Base-by-base conservation (phyloP, 2,329 filamentous ascomycete genomes). In the Xylariales sp. region DNA sequence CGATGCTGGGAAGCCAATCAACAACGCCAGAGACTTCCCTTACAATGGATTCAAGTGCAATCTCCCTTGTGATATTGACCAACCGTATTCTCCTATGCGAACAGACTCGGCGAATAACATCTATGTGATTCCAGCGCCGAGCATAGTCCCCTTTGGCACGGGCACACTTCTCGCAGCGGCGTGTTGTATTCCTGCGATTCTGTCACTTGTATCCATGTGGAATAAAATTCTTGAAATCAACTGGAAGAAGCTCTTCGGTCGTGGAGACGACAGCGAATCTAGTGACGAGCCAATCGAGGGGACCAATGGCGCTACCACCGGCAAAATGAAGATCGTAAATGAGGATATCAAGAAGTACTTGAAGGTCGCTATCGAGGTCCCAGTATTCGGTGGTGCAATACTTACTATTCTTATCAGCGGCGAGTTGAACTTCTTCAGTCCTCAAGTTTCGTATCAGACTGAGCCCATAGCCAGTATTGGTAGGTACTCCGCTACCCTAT, bases 201-300 rank as follows among this genome's bases (percentile, higher is more conserved):
- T 85, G 0, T 80, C 76, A 7, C 59, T 84, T 7, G 64, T 78
- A 0, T 79, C 73, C 1, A 83, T 78, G 60, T 79, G 75, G 73
- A 74, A 78, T 47, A 82, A 80, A 51, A 82, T 85, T 4, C 57
- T 82, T 2, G 71, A 82, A 45, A 70, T 73, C 37, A 82, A 82
- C 44, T 81, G 76, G 76, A 76, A 68, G 46, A 64, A 58, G 29
- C 59, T 62, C 1, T 69, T 67, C 28, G 63, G 64, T 1, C 50
- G 59, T 21, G 37, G 18, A 11, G 49, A 57, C 7, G 50, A 56
- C 15, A 53, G 57, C 5, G 46, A 58, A 9, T 49, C 50, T 8
- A 46, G 49, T 2, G 57, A 75, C 31, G 57, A 70, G 28, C 50
- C 54, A 1, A 75, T 78, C 14, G 63, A 70, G 35, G 74, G 72